Evolutionary conservation across 257 asterid species (phyloP), one percentile per base, ranked within the genome.

Genomic region (Ilex asprella): DNA sequence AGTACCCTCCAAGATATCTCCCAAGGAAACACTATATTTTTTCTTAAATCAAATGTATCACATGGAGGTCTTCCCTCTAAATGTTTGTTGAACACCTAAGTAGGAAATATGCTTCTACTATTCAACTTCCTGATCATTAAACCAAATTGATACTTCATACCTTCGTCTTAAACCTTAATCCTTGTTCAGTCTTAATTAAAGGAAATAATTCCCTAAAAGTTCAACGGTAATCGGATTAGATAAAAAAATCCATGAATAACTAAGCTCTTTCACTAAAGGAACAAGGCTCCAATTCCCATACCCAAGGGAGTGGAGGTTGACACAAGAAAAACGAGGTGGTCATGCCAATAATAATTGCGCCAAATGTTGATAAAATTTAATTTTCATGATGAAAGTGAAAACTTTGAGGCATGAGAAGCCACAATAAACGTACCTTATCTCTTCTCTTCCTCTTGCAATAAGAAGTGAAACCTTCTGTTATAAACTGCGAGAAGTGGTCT

Each of bases 391-490:
- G 5, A 21, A 53, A 14, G 57, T 21, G 30, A 4, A 2, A 53
- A 6, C 1, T 49, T 3, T 3, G 10, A 49, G 10, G n/a, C 6
- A 15, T n/a, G 16, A 53, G 30, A 27, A 53, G 57, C 57, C 57
- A 35, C 41, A 53, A 53, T 7, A 53, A 3, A 62, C 31, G 51
- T 78, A 87, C 97, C 96, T 89, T 90, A 69, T 89, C 97, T 72
- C 96, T 81, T 74, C 97, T 82, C 76, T 93, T 93, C 78, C 99
- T 86, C 92, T 89, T 93, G 73, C 99, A 93, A 60, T 93, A 93
- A 59, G 99, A 85, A 74, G 94, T 87, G 75, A 93, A 93, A 61
- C 99, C 96, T 80, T 93, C 99, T 30, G 96, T 93, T 56, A 93
- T 78, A 59, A 93, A 93, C 86, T 93, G 99, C 7, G 94, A 87